phyloP scores from a whole-genome alignment of 495 filamentous ascomycete genomes.

The Neurospora sp. region DNA sequence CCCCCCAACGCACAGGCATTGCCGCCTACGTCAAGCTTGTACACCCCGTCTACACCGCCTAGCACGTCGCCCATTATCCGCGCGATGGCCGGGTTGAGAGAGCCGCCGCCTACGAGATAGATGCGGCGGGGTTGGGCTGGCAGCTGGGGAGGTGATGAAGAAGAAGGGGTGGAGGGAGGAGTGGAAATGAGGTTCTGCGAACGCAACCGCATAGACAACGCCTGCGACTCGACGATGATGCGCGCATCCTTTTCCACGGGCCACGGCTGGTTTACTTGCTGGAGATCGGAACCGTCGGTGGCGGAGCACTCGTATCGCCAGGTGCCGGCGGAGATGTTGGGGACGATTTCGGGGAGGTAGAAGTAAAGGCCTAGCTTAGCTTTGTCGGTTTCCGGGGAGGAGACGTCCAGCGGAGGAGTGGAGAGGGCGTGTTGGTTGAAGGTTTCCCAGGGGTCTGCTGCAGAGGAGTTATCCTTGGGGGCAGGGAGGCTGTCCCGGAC shows the following conservation, averaged over 20 bases:
- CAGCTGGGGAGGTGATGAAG: slow-evolving; percentile 37
- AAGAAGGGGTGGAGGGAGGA: background rate
- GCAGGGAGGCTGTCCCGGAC: slow-evolving; percentile 58
- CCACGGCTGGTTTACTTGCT: slow-evolving; percentile 32
- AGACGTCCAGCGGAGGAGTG: slow-evolving; percentile 57
- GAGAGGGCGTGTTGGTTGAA: slow-evolving; percentile 63
- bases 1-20: slow-evolving; percentile 92
- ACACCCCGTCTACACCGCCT: slow-evolving; percentile 81
- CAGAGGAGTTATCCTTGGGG: slow-evolving; percentile 11
- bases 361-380: slow-evolving; percentile 89
- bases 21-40: slow-evolving; percentile 84
- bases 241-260: slow-evolving; percentile 57
- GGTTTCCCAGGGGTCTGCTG: slow-evolving; percentile 52
- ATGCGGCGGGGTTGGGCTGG: slow-evolving; percentile 71
- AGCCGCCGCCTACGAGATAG: slow-evolving; percentile 89
- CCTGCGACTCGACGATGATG: slow-evolving; percentile 86
- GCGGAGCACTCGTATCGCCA: slow-evolving; percentile 68
- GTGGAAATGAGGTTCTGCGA: slow-evolving; percentile 58
- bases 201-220: slow-evolving; percentile 79
- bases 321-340: slow-evolving; percentile 70
- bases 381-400: slow-evolving; percentile 31
- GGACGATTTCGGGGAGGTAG: slow-evolving; percentile 89
- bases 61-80: slow-evolving; percentile 74
- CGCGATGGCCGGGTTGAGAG: slow-evolving; percentile 78
- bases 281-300: slow-evolving; percentile 34